phyloP scores from a whole-genome alignment of 257 asterid species.

The Misopates orontium region DNA sequence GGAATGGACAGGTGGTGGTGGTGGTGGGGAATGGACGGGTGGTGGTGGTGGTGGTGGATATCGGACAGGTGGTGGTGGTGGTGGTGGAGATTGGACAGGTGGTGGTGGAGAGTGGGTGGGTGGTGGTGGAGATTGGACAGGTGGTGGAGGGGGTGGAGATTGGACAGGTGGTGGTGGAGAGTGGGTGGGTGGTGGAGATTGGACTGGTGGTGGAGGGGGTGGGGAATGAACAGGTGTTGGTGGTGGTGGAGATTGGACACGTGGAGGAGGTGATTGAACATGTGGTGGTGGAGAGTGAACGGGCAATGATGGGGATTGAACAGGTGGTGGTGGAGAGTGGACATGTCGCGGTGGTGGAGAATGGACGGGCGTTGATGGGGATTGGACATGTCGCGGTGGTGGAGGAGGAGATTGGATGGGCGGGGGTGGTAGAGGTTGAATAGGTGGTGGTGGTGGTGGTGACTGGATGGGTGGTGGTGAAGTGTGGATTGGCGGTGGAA shows the following conservation, averaged over 20 bases:
- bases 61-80: constrained; percentile 12
- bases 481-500: background rate
- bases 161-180: constrained; percentile 21
- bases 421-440: constrained; percentile 16
- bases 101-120: constrained; percentile 13
- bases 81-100: constrained; percentile 16
- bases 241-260: constrained; percentile 18
- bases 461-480: constrained; percentile 4
- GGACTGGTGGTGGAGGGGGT: constrained; percentile 20
- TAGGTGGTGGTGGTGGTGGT: constrained; percentile 5
- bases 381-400: background rate
- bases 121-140: constrained; percentile 22
- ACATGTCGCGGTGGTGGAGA: constrained; percentile 11
- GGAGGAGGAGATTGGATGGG: constrained; percentile 3
- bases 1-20: background rate
- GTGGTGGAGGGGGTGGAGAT: constrained; percentile 19
- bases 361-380: constrained; percentile 12
- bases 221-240: constrained; percentile 9
- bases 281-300: constrained; percentile 28
- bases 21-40: background rate
- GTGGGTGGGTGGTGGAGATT: constrained; percentile 18
- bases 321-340: constrained; percentile 12
- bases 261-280: constrained; percentile 19
- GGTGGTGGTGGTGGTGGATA: constrained; percentile 29
- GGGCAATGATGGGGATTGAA: background rate